These are phyloP conservation scores for Tuber magnatum DNA, from an alignment of 495 filamentous ascomycete genomes.

Conservation along the genomic window DNA sequence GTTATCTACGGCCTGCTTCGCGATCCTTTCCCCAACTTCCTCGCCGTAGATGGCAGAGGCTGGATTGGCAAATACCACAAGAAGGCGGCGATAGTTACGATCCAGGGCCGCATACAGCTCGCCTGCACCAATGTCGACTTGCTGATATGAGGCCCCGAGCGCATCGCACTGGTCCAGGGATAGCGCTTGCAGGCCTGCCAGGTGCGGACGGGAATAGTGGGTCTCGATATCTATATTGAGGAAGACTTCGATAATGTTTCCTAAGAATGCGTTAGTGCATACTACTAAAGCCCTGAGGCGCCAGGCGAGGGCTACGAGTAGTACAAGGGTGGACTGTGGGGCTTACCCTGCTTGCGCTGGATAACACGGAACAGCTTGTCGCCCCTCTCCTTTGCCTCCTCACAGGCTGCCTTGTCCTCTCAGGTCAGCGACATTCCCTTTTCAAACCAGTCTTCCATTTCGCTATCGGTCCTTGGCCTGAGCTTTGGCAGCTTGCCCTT, in stretches of 20 bases:
- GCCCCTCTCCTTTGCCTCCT: neutral
- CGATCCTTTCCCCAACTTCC: neutral
- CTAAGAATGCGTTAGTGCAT: neutral
- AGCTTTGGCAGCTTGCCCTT: neutral
- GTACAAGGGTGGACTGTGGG: no score
- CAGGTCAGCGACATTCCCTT: neutral
- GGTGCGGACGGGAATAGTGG: neutral
- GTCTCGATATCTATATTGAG: neutral
- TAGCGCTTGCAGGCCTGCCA: neutral
- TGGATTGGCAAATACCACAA: neutral
- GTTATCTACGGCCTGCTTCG: neutral
- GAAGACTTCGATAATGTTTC: neutral
- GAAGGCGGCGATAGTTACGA: neutral
- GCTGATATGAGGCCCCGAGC: neutral
- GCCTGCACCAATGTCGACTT: neutral
- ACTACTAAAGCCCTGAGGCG: neutral
- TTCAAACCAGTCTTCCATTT: neutral
- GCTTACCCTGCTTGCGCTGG: neutral
- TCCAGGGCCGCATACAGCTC: neutral
- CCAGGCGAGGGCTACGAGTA: no score
- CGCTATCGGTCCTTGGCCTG: neutral
- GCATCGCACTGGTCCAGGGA: neutral
- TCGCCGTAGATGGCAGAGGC: neutral
- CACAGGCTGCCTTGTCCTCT: neutral
- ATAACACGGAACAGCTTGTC: neutral